These are phyloP conservation scores for Syzygium oleosum DNA, from an alignment of 345 rosid genomes.

Conservation along the genomic window DNA sequence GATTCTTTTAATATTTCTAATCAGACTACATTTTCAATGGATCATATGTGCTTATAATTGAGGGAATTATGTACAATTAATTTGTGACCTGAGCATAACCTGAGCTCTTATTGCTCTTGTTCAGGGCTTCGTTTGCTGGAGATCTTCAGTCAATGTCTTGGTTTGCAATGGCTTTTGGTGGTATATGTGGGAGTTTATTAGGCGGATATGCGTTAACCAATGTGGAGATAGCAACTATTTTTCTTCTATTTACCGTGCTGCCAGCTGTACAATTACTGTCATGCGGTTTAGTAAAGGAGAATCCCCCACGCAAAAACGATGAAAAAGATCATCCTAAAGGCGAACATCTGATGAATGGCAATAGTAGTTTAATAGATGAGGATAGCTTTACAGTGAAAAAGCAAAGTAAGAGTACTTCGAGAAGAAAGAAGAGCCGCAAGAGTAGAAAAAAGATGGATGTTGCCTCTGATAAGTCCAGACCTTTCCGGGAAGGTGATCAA, in stretches of 20 bases:
- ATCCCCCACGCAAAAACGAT: constrained; percentile 17
- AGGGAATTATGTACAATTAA: not conserved
- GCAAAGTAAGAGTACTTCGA: constrained; percentile 24
- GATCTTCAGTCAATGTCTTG: constrained; percentile 93
- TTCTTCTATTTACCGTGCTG: constrained; percentile 63
- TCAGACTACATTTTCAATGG: not conserved
- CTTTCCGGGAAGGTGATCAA: constrained; percentile 20
- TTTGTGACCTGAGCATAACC: not conserved
- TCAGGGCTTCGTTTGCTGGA: constrained; percentile 89
- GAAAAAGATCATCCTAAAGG: constrained; percentile 14
- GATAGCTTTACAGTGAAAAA: constrained; percentile 26
- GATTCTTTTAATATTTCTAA: not conserved
- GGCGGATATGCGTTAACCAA: constrained; percentile 81
- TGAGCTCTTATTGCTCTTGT: not conserved
- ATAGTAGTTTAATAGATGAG: constrained; percentile 17
- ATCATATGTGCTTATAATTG: not conserved
- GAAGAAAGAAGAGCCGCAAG: constrained; percentile 68
- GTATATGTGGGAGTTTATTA: constrained; percentile 79
- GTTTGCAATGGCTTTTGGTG: constrained; percentile 92
- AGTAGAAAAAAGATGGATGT: constrained; percentile 17
- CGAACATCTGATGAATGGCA: constrained; percentile 32
- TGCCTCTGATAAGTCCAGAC: constrained; percentile 15
- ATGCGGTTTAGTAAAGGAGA: constrained; percentile 68
- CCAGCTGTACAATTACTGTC: constrained; percentile 74
- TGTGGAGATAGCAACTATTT: constrained; percentile 59